Evolutionary conservation across 441 rosid species (phyloP), one percentile per base, ranked within the genome.

Genomic region (Populus trichocarpa): DNA sequence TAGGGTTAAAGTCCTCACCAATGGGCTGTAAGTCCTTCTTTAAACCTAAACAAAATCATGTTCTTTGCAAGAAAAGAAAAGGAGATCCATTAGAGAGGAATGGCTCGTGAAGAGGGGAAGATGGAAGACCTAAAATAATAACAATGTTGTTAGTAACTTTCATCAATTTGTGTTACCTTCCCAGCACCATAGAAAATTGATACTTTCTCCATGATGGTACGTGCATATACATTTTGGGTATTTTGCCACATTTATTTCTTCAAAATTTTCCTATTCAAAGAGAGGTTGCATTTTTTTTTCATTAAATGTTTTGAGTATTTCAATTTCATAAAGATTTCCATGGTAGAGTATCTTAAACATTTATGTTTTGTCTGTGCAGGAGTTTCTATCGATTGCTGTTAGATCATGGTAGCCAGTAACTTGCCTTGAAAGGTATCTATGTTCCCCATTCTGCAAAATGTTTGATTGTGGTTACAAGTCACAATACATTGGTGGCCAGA

Each of bases 401-500:
- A 46, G 26, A 66, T 50, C 67, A 1, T 65, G 76, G 57, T 32
- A n/a, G 30, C 18, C 50, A 38, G 28, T 40, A 26, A 53, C 35
- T 16, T 70, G 25, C 74, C 66, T 16, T 70, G 79, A 77, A 61
- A 35, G 72, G 75, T 65, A 69, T 81, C 83, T 53, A 81, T 84
- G 87, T 74, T 80, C 82, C 82, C 72, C 20, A 69, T 76, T 79
- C 70, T 78, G 78, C 83, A 88, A 84, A 84, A 87, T 90, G 91
- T 88, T 89, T 78, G 92, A 88, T 64, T 84, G 86, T 76, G 86
- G 88, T 83, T 92, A 88, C 90, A 95, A 93, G 86, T 92, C 99
- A 67, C 96, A 92, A 81, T 88, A 83, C 80, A 92, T 91, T 26
- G 91, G 91, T 69, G 99, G 96, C 78, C 92, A 90, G 61, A 86